Evolutionary conservation across 2,329 filamentous ascomycete species (phyloP).

Genomic region (Coniella lustricola): DNA sequence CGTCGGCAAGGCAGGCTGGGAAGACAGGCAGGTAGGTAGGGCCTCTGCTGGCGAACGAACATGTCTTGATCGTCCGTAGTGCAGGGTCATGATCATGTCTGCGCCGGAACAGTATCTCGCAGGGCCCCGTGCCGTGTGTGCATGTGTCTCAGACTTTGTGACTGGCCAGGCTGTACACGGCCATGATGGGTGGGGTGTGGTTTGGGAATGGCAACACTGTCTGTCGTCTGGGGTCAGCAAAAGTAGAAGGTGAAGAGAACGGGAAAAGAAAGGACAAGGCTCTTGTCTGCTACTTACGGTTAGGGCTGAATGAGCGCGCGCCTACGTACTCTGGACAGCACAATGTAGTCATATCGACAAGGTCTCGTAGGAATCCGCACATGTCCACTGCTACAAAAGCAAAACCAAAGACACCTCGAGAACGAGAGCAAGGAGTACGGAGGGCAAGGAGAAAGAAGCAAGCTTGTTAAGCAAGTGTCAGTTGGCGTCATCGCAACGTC

Average conservation of each 20-base stretch:
- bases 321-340: no score
- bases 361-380: no score
- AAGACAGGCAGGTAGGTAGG: no score
- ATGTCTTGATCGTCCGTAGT: not conserved
- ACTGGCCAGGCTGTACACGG: not conserved
- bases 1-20: no score
- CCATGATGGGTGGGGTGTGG: not conserved
- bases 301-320: no score
- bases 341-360: no score
- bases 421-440: no score
- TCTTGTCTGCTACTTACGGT: no score
- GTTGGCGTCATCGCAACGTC: not conserved
- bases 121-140: not conserved
- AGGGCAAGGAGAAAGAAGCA: slow-evolving; percentile 5
- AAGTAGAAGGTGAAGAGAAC: no score
- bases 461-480: slow-evolving; percentile 4
- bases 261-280: not conserved
- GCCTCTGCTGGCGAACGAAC: not conserved
- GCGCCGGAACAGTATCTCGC: slow-evolving; percentile 5
- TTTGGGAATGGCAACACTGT: not conserved
- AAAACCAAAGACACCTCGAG: not conserved
- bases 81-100: not conserved
- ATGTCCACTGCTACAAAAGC: no score
- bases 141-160: slow-evolving; percentile 4
- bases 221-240: slow-evolving; percentile 5